Base-by-base conservation (phyloP, 768 basidiomycete genomes). In the Exsudoporus frostii region DNA sequence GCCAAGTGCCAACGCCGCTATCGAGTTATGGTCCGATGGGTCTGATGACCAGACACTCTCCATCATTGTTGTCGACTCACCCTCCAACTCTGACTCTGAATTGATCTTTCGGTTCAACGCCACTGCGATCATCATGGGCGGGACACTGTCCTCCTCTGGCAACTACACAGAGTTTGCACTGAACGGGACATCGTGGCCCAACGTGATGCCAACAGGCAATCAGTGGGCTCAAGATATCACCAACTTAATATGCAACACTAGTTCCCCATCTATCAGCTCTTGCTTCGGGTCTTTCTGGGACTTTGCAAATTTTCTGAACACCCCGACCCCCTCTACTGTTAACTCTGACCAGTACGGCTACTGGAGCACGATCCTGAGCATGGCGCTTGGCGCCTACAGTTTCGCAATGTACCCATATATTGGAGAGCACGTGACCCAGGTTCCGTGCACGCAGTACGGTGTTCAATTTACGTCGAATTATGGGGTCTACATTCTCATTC, bases 201-300 rank as follows among this genome's bases (percentile, higher is more conserved):
- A 56, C 19, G 43, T 51, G 27, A 59, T 53, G 55, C 10, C 43
- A 24, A 29, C 6, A 6, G 40, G 33, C 37, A 42, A 25, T 10
- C 57, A 43, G 10, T 65, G 64, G 60, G 57, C 51, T 11, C 47
- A 49, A 50, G 63, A 62, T 33, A 59, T 65, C 39, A 47, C 50
- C 8, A 53, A 27, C 39, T 22, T 65, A 11, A 48, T 64, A 8
- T 59, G 55, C 41, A 54, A 60, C 1, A 36, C 52, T 10, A 45
- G 38, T 4, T 32, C 11, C 2, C 25, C 58, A n/a, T 6, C 17
- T 5, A 3, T 49, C 25, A 34, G 46, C 9, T 0, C 0, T 7
- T 42, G 58, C 24, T 0, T 1, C 0, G 1, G 36, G 11, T 37
- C 53, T 39, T 24, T 62, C 32, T 20, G 27, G 3, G 53, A 62